A percentile compares a stretch with the other conserved stretches of the same genome.
These are phyloP conservation scores for Termitomyces sp. DNA, from an alignment of 768 basidiomycete genomes.

Conservation along the genomic window DNA sequence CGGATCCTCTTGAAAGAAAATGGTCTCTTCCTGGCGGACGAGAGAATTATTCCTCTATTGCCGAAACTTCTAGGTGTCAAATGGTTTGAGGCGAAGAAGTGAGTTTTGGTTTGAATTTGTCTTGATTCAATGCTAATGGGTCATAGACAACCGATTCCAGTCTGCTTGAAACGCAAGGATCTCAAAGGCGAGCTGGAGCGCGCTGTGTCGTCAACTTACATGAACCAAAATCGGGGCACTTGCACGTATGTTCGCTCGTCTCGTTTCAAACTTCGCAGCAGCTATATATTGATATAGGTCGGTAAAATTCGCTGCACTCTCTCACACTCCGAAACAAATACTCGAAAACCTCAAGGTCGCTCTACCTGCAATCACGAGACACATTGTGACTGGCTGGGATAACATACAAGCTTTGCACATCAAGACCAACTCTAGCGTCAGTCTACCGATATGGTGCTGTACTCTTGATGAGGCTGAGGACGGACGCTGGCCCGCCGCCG, in stretches of 20 bases:
- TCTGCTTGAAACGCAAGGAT: slow-evolving; percentile 83
- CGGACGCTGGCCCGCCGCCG: slow-evolving; percentile 48
- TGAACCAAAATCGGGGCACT: slow-evolving; percentile 93
- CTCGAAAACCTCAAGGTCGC: slow-evolving; percentile 75
- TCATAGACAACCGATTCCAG: slow-evolving; percentile 89
- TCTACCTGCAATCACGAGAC: slow-evolving; percentile 67
- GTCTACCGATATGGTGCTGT: slow-evolving; percentile 91
- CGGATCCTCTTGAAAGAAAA: slow-evolving; percentile 84
- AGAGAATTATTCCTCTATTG: slow-evolving; percentile 81
- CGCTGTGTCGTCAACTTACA: slow-evolving; percentile 91
- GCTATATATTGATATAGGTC: slow-evolving; percentile 43
- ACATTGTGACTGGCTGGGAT: slow-evolving; percentile 81
- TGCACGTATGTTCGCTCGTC: slow-evolving; percentile 76
- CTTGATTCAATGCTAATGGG: slow-evolving; percentile 6
- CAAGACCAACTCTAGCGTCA: slow-evolving; percentile 81
- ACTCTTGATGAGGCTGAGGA: slow-evolving; percentile 56
- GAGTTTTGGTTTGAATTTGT: slow-evolving; percentile 21
- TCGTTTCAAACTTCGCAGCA: not conserved
- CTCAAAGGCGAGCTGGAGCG: slow-evolving; percentile 90
- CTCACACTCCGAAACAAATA: slow-evolving; percentile 71
- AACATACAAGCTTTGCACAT: slow-evolving; percentile 87
- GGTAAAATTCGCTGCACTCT: slow-evolving; percentile 75
- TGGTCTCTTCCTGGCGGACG: slow-evolving; percentile 91
- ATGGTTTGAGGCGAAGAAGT: slow-evolving; percentile 98
- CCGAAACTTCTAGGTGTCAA: slow-evolving; percentile 84